Evolutionary conservation across 2,329 filamentous ascomycete genomes (phyloP).

Genomic region (Fusarium verrucosum): DNA sequence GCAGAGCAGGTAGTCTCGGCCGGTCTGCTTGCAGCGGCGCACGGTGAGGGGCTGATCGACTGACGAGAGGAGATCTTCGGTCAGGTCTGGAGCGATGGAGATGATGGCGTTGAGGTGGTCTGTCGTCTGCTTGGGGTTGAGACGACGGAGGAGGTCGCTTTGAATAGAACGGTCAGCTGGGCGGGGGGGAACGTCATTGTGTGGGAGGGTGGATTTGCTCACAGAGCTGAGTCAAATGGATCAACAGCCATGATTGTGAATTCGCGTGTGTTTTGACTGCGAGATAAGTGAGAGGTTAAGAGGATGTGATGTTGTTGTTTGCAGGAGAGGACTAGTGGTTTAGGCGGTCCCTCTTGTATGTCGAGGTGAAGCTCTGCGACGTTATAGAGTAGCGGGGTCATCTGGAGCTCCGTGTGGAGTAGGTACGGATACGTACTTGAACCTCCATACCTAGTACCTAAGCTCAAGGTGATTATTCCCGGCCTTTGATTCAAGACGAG

Average conservation of each 20-base stretch:
- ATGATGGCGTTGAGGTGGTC: slow-evolving; percentile 90
- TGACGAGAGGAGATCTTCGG: slow-evolving; percentile 96
- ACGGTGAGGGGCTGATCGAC: slow-evolving; percentile 95
- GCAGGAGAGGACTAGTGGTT: slow-evolving; percentile 2
- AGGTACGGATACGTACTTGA: slow-evolving; percentile 33
- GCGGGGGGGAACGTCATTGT: slow-evolving; percentile 6
- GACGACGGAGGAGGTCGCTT: slow-evolving; percentile 96
- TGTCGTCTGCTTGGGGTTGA: slow-evolving; percentile 93
- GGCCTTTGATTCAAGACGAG: neutral
- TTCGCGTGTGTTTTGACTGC: neutral
- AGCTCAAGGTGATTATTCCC: slow-evolving; percentile 10
- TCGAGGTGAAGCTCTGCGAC: slow-evolving; percentile 34
- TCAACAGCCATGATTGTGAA: slow-evolving; percentile 61
- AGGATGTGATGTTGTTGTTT: neutral
- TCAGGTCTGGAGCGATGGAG: slow-evolving; percentile 86
- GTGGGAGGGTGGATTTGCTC: slow-evolving; percentile 48
- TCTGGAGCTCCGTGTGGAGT: slow-evolving; percentile 32
- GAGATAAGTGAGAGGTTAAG: neutral
- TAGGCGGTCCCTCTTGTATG: neutral
- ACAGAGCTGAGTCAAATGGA: slow-evolving; percentile 81
- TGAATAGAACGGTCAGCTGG: slow-evolving; percentile 19
- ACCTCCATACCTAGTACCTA: slow-evolving; percentile 9
- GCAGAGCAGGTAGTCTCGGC: slow-evolving; percentile 96
- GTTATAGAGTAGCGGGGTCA: slow-evolving; percentile 41
- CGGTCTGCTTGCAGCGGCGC: slow-evolving; percentile 84